These are phyloP conservation scores for Calvatia gigantea DNA, from an alignment of 768 basidiomycete species.

Conservation along the genomic window DNA sequence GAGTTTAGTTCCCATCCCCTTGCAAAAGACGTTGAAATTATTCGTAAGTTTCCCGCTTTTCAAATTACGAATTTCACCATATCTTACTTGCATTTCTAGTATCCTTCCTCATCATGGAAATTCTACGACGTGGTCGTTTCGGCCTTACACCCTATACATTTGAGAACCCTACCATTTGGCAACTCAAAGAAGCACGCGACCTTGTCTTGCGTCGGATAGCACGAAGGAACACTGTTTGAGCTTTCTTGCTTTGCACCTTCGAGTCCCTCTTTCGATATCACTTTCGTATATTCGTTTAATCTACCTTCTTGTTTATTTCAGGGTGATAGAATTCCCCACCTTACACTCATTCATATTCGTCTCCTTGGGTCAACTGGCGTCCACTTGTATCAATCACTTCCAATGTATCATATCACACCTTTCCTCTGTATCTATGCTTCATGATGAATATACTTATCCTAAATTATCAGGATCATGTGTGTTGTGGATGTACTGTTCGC, in stretches of 20 bases:
- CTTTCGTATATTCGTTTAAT: background rate
- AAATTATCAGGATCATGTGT: too few species aligned
- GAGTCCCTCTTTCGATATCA: background rate
- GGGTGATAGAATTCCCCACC: background rate
- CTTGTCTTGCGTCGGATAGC: conserved; percentile 32
- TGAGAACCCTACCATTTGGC: conserved; percentile 47
- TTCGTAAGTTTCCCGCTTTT: conserved; percentile 32
- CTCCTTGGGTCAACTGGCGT: too few species aligned
- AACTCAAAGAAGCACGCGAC: conserved; percentile 36
- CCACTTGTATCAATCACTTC: too few species aligned
- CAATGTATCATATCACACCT: too few species aligned
- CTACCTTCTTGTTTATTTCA: background rate
- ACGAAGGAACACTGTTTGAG: conserved; percentile 29
- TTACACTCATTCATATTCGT: background rate
- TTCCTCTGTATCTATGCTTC: background rate
- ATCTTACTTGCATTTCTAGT: conserved; percentile 30
- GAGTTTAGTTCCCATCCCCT: conserved; percentile 49
- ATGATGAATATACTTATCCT: too few species aligned
- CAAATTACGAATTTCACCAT: background rate
- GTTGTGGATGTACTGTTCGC: too few species aligned
- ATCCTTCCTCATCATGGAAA: conserved; percentile 63
- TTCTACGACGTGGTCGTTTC: conserved; percentile 58
- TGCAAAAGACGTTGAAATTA: conserved; percentile 48
- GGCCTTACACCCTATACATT: conserved; percentile 44
- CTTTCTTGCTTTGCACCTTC: conserved; percentile 9